Conservation (phyloP, 176 grass and related monocot genomes). For the Chloris gayana region DNA sequence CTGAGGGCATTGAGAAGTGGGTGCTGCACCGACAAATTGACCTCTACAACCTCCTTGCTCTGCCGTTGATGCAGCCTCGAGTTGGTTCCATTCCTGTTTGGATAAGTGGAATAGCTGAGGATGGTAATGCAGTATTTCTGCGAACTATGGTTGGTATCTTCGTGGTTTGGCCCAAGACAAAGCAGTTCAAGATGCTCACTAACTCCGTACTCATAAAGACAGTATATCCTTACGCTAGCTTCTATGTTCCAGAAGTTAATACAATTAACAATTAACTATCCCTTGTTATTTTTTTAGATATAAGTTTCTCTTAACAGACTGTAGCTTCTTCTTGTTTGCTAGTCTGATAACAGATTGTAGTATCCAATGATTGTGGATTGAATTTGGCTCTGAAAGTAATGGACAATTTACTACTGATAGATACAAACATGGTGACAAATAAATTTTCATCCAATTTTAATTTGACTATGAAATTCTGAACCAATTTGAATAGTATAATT, state of each 20-base stretch:
- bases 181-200: conserved; percentile 12
- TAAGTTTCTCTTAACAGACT: background rate
- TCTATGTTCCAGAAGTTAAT: conserved; percentile 20
- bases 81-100: background rate
- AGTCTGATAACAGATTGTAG: background rate
- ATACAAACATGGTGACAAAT: background rate
- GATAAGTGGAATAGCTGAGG: conserved; percentile 22
- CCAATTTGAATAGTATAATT: background rate
- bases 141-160: conserved; percentile 3
- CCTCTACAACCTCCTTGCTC: background rate
- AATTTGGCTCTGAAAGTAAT: too few relatives aligned
- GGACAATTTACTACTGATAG: too few relatives aligned
- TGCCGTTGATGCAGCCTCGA: background rate
- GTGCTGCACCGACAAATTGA: background rate
- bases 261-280: background rate
- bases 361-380: background rate
- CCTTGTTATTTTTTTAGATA: background rate
- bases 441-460: background rate
- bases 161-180: background rate
- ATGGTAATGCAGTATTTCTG: conserved; percentile 13
- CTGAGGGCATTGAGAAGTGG: background rate
- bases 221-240: conserved; percentile 19
- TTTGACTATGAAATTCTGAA: background rate
- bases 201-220: conserved; percentile 5
- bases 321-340: background rate